Evolutionary conservation across 345 rosid species (phyloP), one percentile per base, ranked within the genome.

Genomic region (Sisymbrium irio): DNA sequence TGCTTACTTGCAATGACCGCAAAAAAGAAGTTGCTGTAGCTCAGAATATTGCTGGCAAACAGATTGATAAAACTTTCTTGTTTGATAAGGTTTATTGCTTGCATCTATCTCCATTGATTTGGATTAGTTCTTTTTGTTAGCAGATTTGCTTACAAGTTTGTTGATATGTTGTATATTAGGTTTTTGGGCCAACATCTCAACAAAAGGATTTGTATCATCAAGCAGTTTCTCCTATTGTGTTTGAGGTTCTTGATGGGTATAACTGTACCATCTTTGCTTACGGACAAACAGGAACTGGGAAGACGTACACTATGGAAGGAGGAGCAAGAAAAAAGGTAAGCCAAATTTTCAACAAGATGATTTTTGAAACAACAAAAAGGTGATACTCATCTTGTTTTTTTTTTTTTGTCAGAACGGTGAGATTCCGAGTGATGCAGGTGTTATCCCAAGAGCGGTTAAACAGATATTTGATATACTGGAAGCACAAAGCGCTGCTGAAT

Each of bases 291-390:
- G 99, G 98, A 76, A 95, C 98, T 6, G 99, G 99, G 39, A 95
- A 95, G 75, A 95, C 99, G 33, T 95, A 95, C 72, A 95, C 97
- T 9, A 95, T 95, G 99, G 99, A 95, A 85, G 99, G 99, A 73
- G 99, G 94, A 72, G 91, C 88, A 36, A 86, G 99, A 73, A 95
- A 88, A 82, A 95, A 92, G 93, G 97, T 94, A 72, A 4, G 68
- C 3, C 15, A 33, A 28, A 62, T 19, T 6, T 37, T 13, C 19
- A 37, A 18, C 72, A 20, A 77, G 55, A 35, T 53, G 35, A 61
- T 53, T 40, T 22, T 53, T 20, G 47, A 62, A 44, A 69, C 5
- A n/a, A n/a, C n/a, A n/a, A n/a, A n/a, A n/a, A n/a, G n/a, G 6
- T 57, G 59, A 66, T 47, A 22, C 32, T 73, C 27, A 65, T 69